Evolutionary conservation across 768 basidiomycete species (phyloP), one percentile per base, ranked within the genome.

Genomic region (Tulasnella sp.): DNA sequence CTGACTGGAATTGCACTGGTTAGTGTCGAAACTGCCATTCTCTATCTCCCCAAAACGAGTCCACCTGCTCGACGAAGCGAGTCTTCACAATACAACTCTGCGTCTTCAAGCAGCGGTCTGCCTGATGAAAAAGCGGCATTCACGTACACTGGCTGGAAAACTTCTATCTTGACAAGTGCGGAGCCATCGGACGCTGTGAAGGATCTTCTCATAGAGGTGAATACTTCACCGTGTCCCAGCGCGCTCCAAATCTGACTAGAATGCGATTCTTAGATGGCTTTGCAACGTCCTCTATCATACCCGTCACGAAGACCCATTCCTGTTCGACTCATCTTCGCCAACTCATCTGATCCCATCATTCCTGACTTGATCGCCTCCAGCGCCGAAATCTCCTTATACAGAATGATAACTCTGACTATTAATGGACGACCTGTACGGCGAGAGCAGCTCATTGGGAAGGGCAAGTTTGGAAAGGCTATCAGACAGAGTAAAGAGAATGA

Each of bases 1-100:
- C n/a, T n/a, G n/a, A n/a, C n/a, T n/a, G n/a, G n/a, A n/a, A n/a
- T n/a, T n/a, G n/a, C n/a, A n/a, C n/a, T n/a, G n/a, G n/a, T n/a
- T n/a, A 47, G 45, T 25, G 45, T 47, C 9, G 45, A 47, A 24
- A 47, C 45, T 3, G 45, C 37, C n/a, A 19, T 47, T 35, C 31
- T 47, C 9, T 47, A 47, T 20, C 29, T 47, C 4, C 45, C 45
- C 28, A 47, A 47, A 34, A 47, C 45, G 10, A 31, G 25, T 25
- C 45, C 45, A 16, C 45, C 45, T 19, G 27, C 32, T 13, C 24
- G 22, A 6, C 45, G 28, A 9, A 28, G 29, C 19, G 29, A 28
- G 3, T 46, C 45, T 8, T n/a, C n/a, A n/a, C 32, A 47, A 33
- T 22, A 34, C 25, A 33, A 47, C 32, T n/a, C n/a, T n/a, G n/a